Conservation (phyloP, 371 early-diverging fungal genomes). For the Mucor velutinosus region DNA sequence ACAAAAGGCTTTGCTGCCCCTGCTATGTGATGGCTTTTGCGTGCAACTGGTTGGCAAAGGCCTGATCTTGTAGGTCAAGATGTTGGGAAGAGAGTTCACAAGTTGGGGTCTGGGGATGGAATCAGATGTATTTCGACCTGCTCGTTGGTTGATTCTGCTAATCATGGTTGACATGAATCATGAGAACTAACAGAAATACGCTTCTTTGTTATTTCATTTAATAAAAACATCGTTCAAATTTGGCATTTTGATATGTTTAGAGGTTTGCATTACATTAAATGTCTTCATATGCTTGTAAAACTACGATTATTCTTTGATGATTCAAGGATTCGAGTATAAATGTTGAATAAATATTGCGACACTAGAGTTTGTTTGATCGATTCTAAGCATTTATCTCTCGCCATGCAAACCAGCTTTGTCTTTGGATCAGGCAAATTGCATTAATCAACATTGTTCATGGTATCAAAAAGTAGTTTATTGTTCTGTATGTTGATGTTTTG, state of each 20-base stretch:
- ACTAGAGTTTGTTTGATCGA: too few species aligned
- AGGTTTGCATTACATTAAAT: too few species aligned
- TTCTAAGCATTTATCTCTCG: too few species aligned
- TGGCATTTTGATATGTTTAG: too few species aligned
- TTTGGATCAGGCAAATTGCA: too few species aligned
- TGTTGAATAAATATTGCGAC: too few species aligned
- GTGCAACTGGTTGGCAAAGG: background rate
- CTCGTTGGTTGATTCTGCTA: background rate
- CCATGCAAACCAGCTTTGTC: too few species aligned
- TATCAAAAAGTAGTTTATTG: slow-evolving; percentile 5
- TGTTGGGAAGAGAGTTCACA: background rate
- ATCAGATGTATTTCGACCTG: background rate
- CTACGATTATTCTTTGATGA: too few species aligned
- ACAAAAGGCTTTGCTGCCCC: background rate
- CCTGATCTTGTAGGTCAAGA: background rate
- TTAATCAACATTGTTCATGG: background rate
- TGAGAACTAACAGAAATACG: background rate
- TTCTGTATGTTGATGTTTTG: background rate
- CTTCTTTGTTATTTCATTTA: background rate
- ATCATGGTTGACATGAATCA: background rate
- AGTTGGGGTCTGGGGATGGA: background rate
- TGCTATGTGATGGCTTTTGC: background rate
- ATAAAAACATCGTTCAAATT: too few species aligned
- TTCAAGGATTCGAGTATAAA: too few species aligned
- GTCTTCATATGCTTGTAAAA: too few species aligned